Conservation (phyloP, 768 basidiomycete species). For the Gautieria morchelliformis region DNA sequence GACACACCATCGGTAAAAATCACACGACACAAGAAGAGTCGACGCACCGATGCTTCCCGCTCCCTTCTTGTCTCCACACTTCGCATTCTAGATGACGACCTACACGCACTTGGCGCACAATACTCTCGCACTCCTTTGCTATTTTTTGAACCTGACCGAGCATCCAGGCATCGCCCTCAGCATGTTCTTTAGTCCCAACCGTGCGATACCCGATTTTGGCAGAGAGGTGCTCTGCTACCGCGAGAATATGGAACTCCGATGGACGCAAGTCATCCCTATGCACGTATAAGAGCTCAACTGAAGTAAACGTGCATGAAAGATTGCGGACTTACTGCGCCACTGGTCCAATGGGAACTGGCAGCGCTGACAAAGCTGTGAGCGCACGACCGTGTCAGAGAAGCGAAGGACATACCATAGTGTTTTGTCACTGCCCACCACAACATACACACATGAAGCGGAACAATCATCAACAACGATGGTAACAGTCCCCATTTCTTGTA, state of each 20-base stretch:
- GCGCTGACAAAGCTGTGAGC: neutral
- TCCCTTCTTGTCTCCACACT: slow-evolving; percentile 84
- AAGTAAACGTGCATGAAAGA: neutral
- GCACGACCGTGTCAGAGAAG: neutral
- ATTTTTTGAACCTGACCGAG: slow-evolving; percentile 53
- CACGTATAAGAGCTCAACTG: neutral
- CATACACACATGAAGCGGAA: neutral
- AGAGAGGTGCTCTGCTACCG: slow-evolving; percentile 56
- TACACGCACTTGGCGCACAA: slow-evolving; percentile 25
- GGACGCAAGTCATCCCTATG: slow-evolving; percentile 23
- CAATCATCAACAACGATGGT: neutral
- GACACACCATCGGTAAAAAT: neutral
- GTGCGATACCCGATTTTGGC: slow-evolving; percentile 88
- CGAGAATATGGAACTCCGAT: slow-evolving; percentile 60
- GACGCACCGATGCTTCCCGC: slow-evolving; percentile 75
- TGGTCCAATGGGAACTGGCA: slow-evolving; percentile 5
- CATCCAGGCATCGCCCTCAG: slow-evolving; percentile 78
- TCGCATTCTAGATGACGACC: slow-evolving; percentile 74
- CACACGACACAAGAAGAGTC: neutral
- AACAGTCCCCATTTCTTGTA: slow-evolving; percentile 3
- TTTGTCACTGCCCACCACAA: neutral
- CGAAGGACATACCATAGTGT: slow-evolving; percentile 1
- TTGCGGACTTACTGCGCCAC: slow-evolving; percentile 1
- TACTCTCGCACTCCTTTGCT: slow-evolving; percentile 49
- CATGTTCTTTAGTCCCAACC: slow-evolving; percentile 85